Conservation (phyloP, 2,329 filamentous ascomycete genomes). For the Hymenoscyphus occultus region DNA sequence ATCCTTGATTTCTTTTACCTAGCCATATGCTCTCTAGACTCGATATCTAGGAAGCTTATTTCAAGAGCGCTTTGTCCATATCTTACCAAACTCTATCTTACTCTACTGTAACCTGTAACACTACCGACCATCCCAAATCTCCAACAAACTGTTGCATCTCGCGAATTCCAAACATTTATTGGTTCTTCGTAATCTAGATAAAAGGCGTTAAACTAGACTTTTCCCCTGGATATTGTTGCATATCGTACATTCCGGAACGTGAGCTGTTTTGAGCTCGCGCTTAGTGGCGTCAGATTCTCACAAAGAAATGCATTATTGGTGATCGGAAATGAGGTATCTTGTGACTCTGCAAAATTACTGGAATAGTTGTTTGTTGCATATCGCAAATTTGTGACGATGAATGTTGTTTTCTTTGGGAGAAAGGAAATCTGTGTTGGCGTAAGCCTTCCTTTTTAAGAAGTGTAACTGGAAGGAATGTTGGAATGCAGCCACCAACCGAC, state of each 20-base stretch:
- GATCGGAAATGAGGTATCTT: neutral
- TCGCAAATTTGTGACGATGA: neutral
- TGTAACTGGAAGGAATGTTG: neutral
- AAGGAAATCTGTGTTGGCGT: neutral
- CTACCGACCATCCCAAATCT: neutral
- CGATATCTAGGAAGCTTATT: too few relatives aligned
- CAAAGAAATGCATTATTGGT: neutral
- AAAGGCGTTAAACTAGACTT: neutral
- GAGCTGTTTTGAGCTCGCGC: slow-evolving; percentile 1
- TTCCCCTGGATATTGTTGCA: neutral
- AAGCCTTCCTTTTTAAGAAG: neutral
- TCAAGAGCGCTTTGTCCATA: too few relatives aligned
- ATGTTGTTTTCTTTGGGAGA: neutral
- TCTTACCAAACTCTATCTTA: too few relatives aligned
- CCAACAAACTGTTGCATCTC: neutral
- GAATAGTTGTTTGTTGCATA: neutral
- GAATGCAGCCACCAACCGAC: neutral
- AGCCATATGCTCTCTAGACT: too few relatives aligned
- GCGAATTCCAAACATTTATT: neutral
- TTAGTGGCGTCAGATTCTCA: neutral
- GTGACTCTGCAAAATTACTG: neutral
- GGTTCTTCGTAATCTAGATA: neutral
- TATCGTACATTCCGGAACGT: neutral
- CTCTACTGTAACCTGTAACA: neutral
- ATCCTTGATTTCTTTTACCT: too few relatives aligned